Evolutionary conservation across 2,329 filamentous ascomycete genomes (phyloP), one percentile per base, ranked within the genome.

Genomic region (Phoma herbarum): DNA sequence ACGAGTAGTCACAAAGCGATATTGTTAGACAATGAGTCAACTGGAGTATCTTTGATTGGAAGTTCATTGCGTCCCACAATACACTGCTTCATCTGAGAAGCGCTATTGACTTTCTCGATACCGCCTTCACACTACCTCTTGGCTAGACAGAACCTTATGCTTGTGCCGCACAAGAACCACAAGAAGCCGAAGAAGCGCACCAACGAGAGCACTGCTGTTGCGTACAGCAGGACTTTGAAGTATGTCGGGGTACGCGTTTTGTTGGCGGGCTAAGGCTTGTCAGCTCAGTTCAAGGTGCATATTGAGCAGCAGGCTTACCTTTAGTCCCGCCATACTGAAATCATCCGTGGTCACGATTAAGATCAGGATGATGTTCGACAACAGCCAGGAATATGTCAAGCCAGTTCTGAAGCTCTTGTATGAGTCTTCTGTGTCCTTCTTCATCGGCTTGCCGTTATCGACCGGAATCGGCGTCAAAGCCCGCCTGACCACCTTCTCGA

Each of bases 401-500:
- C 62, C 56, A 11, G 61, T 63, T 26, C 56, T 18, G 37, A 59
- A 59, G 33, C 33, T 43, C 44, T 59, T 59, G 31, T 59, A 59
- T 2, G 56, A 48, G 29, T 48, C 47, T 10, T 59, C 58, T 9
- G 41, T 45, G 2, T 45, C 42, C 16, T 52, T 52, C 31, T 44
- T 52, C 18, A 28, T 23, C 3, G 50, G 50, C 22, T 37, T 37
- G 4, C 14, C 11, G 8, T 20, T n/a, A 10, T 33, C 33, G 4
- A 25, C 14, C 18, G 22, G 29, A 7, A 42, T 33, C 23, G 82
- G 48, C 10, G 48, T 43, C 4, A 51, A 16, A 14, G 93, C 93
- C 71, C 94, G 90, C 81, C 93, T 93, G 63, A 97, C 93, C 1
- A 93, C 97, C 68, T 90, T 85, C 80, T 97, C 93, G 70, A 97